phyloP scores from a whole-genome alignment of 192 early-diverging fungal species.

The Kappamyces sp. region DNA sequence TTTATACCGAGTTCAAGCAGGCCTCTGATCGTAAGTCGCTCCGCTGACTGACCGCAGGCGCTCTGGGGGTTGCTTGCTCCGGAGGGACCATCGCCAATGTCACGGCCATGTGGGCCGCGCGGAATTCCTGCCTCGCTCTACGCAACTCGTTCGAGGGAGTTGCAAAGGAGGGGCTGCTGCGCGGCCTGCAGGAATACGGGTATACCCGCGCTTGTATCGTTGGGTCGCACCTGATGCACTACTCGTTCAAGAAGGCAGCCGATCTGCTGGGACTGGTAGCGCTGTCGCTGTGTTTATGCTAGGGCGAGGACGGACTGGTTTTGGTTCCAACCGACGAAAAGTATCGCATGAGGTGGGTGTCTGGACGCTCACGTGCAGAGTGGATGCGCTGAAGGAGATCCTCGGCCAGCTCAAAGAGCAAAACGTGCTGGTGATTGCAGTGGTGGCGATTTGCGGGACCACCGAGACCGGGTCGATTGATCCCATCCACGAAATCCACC shows the following conservation, averaged over 20 bases:
- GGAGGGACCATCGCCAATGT: conserved; percentile 56
- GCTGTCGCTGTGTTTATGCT: too few species aligned
- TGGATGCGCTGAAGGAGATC: conserved; percentile 31
- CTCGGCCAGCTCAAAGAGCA: conserved; percentile 26
- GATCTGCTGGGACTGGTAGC: conserved; percentile 44
- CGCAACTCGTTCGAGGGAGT: conserved; percentile 31
- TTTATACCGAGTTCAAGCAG: conserved; percentile 42
- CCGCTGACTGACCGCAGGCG: conserved; percentile 17
- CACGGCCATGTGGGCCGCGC: conserved; percentile 54
- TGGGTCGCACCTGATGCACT: conserved; percentile 44
- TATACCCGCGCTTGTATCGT: conserved; percentile 47
- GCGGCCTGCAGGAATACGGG: conserved; percentile 36
- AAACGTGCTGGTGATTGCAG: conserved; percentile 37
- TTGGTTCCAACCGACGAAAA: conserved; percentile 40
- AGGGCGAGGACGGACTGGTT: conserved; percentile 41
- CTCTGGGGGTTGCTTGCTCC: conserved; percentile 40
- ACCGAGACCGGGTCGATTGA: conserved; percentile 55
- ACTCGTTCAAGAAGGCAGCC: conserved; percentile 56
- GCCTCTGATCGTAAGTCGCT: conserved; percentile 1
- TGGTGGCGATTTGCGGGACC: conserved; percentile 49
- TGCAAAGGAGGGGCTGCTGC: conserved; percentile 46
- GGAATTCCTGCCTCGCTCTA: conserved; percentile 37
- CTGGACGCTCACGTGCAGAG: neutral
- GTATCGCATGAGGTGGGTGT: conserved; percentile 35
- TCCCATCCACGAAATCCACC: conserved; percentile 25